These are phyloP conservation scores for Zymoseptoria brevis DNA, from an alignment of 2,329 filamentous ascomycete genomes.

Conservation along the genomic window DNA sequence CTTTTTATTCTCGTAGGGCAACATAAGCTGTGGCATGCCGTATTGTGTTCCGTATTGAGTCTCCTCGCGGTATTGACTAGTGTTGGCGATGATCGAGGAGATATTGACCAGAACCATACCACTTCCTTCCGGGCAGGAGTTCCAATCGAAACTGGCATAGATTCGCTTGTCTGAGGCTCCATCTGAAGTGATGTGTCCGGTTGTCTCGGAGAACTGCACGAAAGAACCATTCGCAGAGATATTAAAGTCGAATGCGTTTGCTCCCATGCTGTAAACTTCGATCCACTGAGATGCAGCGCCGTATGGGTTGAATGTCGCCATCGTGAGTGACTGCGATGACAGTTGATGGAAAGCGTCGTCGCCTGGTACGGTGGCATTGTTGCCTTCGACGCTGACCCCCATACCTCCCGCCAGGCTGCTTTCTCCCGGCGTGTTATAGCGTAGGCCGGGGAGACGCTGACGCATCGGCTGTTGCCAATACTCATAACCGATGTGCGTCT, in stretches of 20 bases:
- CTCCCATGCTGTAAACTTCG: conserved; percentile 56
- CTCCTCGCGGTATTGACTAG: conserved; percentile 3
- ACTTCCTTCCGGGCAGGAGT: conserved; percentile 34
- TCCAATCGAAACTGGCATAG: conserved; percentile 51
- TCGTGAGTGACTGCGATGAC: conserved; percentile 46
- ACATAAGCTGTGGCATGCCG: conserved; percentile 39
- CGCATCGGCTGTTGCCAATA: conserved; percentile 65
- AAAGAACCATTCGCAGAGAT: conserved; percentile 43
- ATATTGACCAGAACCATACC: conserved; percentile 42
- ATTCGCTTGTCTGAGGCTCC: conserved; percentile 45
- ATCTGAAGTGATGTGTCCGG: conserved; percentile 43
- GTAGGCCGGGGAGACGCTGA: conserved; percentile 55
- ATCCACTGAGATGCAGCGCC: conserved; percentile 50
- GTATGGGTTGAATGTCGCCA: conserved; percentile 53
- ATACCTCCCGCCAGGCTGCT: conserved; percentile 54
- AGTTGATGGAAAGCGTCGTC: conserved; percentile 54
- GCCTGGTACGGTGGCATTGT: conserved; percentile 59
- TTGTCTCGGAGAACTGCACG: conserved; percentile 44
- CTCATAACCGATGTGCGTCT: conserved; percentile 47
- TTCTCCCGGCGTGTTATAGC: conserved; percentile 52
- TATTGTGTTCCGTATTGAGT: conserved; percentile 35
- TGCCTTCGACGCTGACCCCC: conserved; percentile 56
- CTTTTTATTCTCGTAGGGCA: conserved; percentile 47
- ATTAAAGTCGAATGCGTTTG: conserved; percentile 45
- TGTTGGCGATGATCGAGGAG: conserved; percentile 40